Conservation (phyloP, 441 rosid species). For the Biscutella laevigata region DNA sequence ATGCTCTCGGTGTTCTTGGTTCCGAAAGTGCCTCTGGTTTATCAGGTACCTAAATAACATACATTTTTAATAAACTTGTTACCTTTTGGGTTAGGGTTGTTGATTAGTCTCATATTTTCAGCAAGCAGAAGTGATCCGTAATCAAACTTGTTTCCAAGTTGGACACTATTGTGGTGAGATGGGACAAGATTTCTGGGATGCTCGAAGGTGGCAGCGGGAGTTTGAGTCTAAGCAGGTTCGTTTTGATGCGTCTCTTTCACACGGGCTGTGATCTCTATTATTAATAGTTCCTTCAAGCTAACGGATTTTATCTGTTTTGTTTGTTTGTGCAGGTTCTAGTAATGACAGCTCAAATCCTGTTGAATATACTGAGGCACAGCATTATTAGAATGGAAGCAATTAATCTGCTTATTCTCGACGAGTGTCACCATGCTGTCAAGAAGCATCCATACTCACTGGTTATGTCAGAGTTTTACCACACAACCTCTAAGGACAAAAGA, state of each 20-base stretch:
- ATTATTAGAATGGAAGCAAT: conserved; percentile 88
- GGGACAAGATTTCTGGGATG: conserved; percentile 99
- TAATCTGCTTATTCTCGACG: conserved; percentile 87
- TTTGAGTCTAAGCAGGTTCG: conserved; percentile 89
- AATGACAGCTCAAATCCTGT: conserved; percentile 96
- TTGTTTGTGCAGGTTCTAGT: conserved; percentile 71
- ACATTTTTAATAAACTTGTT: neutral
- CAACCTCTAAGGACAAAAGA: conserved; percentile 79
- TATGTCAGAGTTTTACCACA: conserved; percentile 99
- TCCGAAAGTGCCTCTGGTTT: conserved; percentile 97
- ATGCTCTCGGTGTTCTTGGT: conserved; percentile 93
- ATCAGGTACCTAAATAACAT: conserved; percentile 57
- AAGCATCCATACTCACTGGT: conserved; percentile 98
- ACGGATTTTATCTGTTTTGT: neutral
- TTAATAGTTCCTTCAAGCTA: neutral
- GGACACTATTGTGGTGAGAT: conserved; percentile 98
- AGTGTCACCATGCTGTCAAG: conserved; percentile 99
- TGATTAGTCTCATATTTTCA: conserved; percentile 29
- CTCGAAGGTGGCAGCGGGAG: conserved; percentile 93
- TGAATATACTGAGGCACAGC: conserved; percentile 96
- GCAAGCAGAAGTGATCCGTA: conserved; percentile 98
- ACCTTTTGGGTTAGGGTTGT: conserved; percentile 7
- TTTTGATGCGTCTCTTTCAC: neutral
- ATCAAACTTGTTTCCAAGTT: conserved; percentile 63
- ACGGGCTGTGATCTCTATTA: neutral